These are phyloP conservation scores for Aspergillus ustus DNA, from an alignment of 2,329 filamentous ascomycete species.

Conservation along the genomic window DNA sequence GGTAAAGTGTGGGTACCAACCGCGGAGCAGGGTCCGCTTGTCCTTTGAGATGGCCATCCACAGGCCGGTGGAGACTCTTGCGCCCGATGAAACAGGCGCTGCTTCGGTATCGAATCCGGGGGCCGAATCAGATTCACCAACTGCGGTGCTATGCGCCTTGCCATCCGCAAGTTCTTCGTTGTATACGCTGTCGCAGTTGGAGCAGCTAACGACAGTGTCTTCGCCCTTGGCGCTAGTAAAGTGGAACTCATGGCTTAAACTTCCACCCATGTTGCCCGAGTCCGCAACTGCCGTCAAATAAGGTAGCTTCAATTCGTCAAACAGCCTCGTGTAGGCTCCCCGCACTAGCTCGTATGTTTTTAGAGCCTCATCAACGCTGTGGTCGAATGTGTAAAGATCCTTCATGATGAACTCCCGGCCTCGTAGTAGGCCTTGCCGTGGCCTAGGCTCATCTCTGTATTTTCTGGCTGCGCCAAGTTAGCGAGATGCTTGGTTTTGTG, in stretches of 20 bases:
- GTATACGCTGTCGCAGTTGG: constrained; percentile 72
- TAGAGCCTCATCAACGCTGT: constrained; percentile 68
- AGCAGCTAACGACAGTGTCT: constrained; percentile 80
- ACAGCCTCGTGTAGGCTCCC: constrained; percentile 73
- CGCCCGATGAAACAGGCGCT: constrained; percentile 24
- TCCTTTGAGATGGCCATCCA: constrained; percentile 57
- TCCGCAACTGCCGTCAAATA: constrained; percentile 86
- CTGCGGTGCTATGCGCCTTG: constrained; percentile 27
- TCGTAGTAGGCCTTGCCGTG: constrained; percentile 83
- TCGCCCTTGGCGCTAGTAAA: constrained; percentile 80
- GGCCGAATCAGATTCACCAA: constrained; percentile 11
- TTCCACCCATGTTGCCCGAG: constrained; percentile 95
- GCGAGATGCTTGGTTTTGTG: background rate
- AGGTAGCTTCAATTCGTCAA: constrained; percentile 80
- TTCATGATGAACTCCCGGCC: constrained; percentile 97
- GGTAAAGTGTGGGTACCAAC: constrained; percentile 64
- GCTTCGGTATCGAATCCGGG: constrained; percentile 33
- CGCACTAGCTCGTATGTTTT: constrained; percentile 78
- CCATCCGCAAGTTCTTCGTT: constrained; percentile 83
- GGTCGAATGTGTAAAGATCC: constrained; percentile 95
- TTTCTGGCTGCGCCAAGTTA: constrained; percentile 68
- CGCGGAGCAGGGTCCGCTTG: constrained; percentile 68
- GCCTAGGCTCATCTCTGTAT: constrained; percentile 89
- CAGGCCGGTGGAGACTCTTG: constrained; percentile 43
- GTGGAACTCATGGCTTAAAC: constrained; percentile 93